Base-by-base conservation (phyloP, 768 basidiomycete genomes). In the Strobilomyces confusus region DNA sequence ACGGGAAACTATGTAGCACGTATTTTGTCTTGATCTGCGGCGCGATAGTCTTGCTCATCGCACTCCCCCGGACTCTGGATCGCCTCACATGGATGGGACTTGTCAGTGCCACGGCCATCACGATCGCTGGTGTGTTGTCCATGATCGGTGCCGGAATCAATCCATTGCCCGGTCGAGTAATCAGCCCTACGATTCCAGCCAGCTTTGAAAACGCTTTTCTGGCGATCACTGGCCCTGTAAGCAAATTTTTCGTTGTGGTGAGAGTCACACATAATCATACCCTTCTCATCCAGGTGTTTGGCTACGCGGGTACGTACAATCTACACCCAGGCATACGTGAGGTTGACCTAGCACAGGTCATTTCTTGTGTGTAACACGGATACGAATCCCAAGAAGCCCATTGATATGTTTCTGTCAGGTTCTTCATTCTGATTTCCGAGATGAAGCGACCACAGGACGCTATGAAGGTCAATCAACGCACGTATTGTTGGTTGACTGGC, bases 351-450 rank as follows among this genome's bases (percentile, higher is more conserved):
- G 17, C 29, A 19, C 54, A 78, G 78, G 79, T 1, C 79, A 81
- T 58, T 81, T 82, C 64, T 77, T 80, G 78, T 79, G 60, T 23
- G 71, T 45, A 5, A 20, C 15, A 20, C 29, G 41, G 19, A n/a
- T 1, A n/a, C 44, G 33, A 23, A 2, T 19, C 23, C 5, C 26
- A 56, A 41, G 22, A 25, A 33, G n/a, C 34, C 13, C 41, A 44
- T 45, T 54, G 42, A 58, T 40, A 34, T n/a, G 44, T 2, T n/a
- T 5, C 29, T 17, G 14, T 25, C 38, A 80, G 79, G 76, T 81
- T 81, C 60, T 81, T 81, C 57, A 75, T 81, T 37, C 62, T 81
- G n/a, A 80, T 80, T 29, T 81, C 80, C 14, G 80, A 82, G 59
- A 81, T 81, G 81, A 66, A 64, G 20, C 61, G 58, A 25, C 79